Percentiles rank a stretch among this genome's conserved stretches.
Conservation (phyloP, 805 yeast species). For the Ogataea neopini region DNA sequence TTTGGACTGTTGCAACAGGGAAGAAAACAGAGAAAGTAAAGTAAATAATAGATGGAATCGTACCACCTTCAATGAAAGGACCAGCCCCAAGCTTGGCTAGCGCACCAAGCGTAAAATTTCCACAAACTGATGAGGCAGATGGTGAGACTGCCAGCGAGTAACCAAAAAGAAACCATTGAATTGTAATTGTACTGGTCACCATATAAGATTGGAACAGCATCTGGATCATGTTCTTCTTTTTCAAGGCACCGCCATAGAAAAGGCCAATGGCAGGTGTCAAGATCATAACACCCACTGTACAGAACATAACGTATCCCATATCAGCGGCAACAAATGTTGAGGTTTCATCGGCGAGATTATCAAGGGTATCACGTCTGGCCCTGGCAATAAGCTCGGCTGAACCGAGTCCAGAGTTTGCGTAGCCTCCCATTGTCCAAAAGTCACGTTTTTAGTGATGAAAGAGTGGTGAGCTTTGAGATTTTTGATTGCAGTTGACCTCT, state of each 20-base stretch:
- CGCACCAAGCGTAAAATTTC: conserved; percentile 43
- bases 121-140: conserved; percentile 34
- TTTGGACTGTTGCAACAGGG: conserved; percentile 51
- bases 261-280: conserved; percentile 48
- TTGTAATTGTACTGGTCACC: conserved; percentile 40
- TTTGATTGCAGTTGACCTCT: not conserved
- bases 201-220: conserved; percentile 45
- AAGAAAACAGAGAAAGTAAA: conserved; percentile 46
- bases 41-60: conserved; percentile 48
- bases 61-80: conserved; percentile 45
- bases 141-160: conserved; percentile 44
- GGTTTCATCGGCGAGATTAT: conserved; percentile 38
- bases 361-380: conserved; percentile 26
- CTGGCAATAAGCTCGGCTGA: conserved; percentile 29
- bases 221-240: conserved; percentile 45
- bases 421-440: conserved; percentile 26
- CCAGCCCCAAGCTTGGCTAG: conserved; percentile 40
- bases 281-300: conserved; percentile 49
- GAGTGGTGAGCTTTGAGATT: not conserved
- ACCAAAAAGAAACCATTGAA: conserved; percentile 48
- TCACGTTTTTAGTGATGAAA: too few species aligned
- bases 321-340: conserved; percentile 41
- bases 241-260: conserved; percentile 45
- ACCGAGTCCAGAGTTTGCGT: conserved; percentile 35
- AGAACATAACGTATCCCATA: conserved; percentile 50